Conservation (phyloP, 2,329 filamentous ascomycete species). For the Arthroderma sp. region DNA sequence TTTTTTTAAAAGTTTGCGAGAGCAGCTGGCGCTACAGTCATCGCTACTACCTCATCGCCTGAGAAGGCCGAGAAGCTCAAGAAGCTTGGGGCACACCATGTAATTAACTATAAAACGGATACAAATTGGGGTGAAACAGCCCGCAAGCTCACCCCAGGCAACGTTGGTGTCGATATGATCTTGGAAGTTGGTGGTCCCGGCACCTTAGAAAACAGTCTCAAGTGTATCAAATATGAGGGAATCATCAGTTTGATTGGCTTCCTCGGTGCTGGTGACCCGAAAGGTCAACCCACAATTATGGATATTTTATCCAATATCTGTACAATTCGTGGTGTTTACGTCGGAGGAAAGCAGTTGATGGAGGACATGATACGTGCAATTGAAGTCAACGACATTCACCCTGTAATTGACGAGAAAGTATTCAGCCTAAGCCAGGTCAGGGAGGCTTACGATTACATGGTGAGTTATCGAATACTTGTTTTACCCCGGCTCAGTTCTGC, state of each 20-base stretch:
- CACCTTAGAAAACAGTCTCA: conserved; percentile 46
- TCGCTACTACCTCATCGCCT: conserved; percentile 47
- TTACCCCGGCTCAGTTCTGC: neutral
- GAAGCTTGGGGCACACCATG: conserved; percentile 43
- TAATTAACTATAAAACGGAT: conserved; percentile 48
- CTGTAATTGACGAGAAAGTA: conserved; percentile 45
- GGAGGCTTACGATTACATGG: conserved; percentile 44
- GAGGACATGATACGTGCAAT: conserved; percentile 48
- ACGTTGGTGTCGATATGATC: conserved; percentile 47
- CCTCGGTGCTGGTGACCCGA: conserved; percentile 35
- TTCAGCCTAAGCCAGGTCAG: conserved; percentile 41
- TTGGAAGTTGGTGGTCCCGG: conserved; percentile 53
- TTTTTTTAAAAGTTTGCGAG: conserved; percentile 30
- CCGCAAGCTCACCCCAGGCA: conserved; percentile 35
- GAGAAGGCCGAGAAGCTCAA: conserved; percentile 41
- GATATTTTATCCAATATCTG: conserved; percentile 39
- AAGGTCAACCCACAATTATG: conserved; percentile 39
- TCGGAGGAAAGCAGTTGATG: conserved; percentile 43
- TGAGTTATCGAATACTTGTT: conserved; percentile 11
- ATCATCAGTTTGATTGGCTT: conserved; percentile 46
- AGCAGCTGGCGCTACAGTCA: conserved; percentile 40
- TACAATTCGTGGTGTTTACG: conserved; percentile 45
- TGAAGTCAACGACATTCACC: conserved; percentile 46
- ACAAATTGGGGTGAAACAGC: conserved; percentile 49
- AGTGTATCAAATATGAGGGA: conserved; percentile 42